Conservation (phyloP, 2,329 filamentous ascomycete species). For the Xylariaceae sp. region DNA sequence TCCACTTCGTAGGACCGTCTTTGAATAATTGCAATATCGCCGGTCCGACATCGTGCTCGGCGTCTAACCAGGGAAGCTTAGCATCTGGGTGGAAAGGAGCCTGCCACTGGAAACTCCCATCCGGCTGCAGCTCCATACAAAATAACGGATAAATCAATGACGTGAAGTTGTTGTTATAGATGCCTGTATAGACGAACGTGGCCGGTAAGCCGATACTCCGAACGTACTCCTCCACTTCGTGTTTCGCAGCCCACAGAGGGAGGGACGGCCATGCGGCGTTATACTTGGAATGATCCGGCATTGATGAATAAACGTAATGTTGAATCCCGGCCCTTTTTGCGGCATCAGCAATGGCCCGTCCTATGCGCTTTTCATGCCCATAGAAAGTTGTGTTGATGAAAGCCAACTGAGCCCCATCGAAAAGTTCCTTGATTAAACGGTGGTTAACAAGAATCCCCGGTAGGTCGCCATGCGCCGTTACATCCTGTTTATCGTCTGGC, state of each 20-base stretch:
- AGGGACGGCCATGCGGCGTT: slow-evolving; percentile 71
- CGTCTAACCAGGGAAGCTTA: slow-evolving; percentile 89
- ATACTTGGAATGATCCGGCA: slow-evolving; percentile 88
- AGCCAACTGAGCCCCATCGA: slow-evolving; percentile 77
- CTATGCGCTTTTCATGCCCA: slow-evolving; percentile 88
- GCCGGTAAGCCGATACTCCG: slow-evolving; percentile 74
- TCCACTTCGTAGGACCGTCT: slow-evolving; percentile 82
- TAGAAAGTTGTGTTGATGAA: slow-evolving; percentile 99
- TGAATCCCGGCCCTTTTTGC: slow-evolving; percentile 78
- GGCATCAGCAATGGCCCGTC: slow-evolving; percentile 80
- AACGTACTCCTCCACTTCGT: slow-evolving; percentile 87
- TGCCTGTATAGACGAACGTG: slow-evolving; percentile 93
- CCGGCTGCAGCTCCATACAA: slow-evolving; percentile 81
- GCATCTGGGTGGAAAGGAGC: slow-evolving; percentile 88
- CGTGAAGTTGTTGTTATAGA: slow-evolving; percentile 99
- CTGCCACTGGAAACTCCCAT: slow-evolving; percentile 87
- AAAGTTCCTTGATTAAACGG: slow-evolving; percentile 68
- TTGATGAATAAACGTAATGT: slow-evolving; percentile 94
- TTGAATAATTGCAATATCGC: slow-evolving; percentile 93
- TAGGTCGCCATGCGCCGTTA: slow-evolving; percentile 62
- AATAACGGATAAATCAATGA: slow-evolving; percentile 88
- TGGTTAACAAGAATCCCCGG: slow-evolving; percentile 63
- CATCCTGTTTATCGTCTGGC: slow-evolving; percentile 51
- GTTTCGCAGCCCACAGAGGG: slow-evolving; percentile 88
- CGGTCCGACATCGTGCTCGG: slow-evolving; percentile 91